Base-by-base conservation (phyloP, 2,329 filamentous ascomycete genomes). In the Paecilomyces sp. region DNA sequence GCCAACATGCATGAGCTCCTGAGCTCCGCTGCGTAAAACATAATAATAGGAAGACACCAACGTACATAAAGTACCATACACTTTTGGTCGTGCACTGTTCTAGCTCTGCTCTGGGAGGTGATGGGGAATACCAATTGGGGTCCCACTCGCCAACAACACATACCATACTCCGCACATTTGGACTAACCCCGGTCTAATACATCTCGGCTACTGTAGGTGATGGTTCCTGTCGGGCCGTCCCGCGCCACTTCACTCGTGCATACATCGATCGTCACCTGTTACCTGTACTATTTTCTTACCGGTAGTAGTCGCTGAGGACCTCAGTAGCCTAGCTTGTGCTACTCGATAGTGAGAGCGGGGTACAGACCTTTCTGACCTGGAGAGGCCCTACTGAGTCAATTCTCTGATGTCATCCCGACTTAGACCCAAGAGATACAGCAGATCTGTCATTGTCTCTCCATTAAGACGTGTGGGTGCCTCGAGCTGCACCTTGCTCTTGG, bases 401-500 rank as follows among this genome's bases (percentile, higher is more conserved):
- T 80, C 77, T 24, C 77, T 70, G 59, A 82, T 75, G 63, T 84
- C 82, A 56, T 78, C 75, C 61, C 77, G 75, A 1, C 74, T 76
- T 55, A 83, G 69, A 2, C 85, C 85, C 31, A 88, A 74, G 28
- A 88, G 70, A 71, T 85, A 83, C 57, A 86, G 72, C 57, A 88
- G 71, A 71, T 88, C 84, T 54, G 80, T 70, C 70, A 88, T 75
- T 61, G 76, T 83, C 65, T 81, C 77, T 11, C 80, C 80, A 66
- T 88, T 88, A 63, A 88, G 66, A 57, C 83, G 77, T 22, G 81
- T 80, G 1, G 85, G 85, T 12, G 85, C 85, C 64, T 83, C 80
- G 63, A 81, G 74, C 71, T 88, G 85, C 52, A 88, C 85, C 69
- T 82, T 86, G 55, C 79, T 80, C 76, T 88, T 88, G 31, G 85